phyloP scores from a whole-genome alignment of 768 basidiomycete species.

The Boletus insuetus region DNA sequence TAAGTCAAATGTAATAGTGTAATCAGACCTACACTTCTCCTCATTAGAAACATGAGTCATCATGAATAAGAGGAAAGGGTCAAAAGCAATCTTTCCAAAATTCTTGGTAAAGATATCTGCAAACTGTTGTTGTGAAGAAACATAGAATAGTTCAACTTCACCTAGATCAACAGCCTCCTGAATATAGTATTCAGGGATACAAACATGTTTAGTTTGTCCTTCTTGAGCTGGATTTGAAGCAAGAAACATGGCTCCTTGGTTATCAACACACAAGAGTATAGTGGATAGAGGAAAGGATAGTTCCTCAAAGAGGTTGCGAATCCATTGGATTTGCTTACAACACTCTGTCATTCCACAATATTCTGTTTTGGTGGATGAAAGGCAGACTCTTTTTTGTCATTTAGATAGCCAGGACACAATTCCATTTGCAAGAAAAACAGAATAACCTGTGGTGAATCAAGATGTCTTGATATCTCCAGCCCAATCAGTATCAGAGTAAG shows the following conservation, averaged over 20 bases:
- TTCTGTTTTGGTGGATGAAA: not conserved
- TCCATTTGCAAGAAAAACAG: not conserved
- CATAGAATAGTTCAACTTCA: no score
- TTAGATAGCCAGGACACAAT: not conserved
- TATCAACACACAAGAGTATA: not conserved
- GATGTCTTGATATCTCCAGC: not conserved
- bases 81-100: no score
- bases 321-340: no score
- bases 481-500: not conserved
- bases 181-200: not conserved
- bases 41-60: no score
- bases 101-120: no score
- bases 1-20: no score
- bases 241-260: not conserved
- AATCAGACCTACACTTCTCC: no score
- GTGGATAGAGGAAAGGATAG: not conserved
- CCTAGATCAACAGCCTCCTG: no score
- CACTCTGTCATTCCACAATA: not conserved
- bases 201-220: not conserved
- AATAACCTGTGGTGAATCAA: not conserved
- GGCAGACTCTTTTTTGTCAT: not conserved
- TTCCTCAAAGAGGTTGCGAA: not conserved
- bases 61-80: no score
- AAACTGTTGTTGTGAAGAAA: no score
- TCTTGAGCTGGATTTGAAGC: not conserved